Conservation (phyloP, 1,139 yeast species). For the Protomyces gravidus region DNA sequence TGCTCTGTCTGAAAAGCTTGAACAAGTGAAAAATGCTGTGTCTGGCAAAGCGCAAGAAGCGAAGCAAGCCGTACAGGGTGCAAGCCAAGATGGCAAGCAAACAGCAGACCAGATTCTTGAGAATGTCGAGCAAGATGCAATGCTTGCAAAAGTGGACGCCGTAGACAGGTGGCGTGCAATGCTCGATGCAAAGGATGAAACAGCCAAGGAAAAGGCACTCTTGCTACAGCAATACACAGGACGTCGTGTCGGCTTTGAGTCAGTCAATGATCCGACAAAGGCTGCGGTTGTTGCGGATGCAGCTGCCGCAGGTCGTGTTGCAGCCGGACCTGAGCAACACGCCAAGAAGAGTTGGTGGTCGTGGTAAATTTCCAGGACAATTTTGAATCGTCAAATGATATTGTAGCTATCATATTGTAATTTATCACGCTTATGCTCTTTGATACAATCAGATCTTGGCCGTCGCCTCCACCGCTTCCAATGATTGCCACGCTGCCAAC, state of each 20-base stretch:
- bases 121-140: constrained; percentile 12
- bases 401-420: too few species aligned
- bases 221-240: constrained; percentile 3
- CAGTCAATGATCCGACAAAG: constrained; percentile 18
- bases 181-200: constrained; percentile 10
- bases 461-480: neutral
- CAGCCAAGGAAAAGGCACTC: constrained; percentile 4
- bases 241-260: constrained; percentile 18
- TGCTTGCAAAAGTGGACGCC: constrained; percentile 1
- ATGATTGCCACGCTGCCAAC: constrained; percentile 29
- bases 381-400: too few species aligned
- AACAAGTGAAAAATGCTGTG: neutral
- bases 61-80: neutral
- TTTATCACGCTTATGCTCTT: too few species aligned
- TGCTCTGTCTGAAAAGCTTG: constrained; percentile 3
- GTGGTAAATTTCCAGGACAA: neutral
- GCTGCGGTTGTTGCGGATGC: neutral
- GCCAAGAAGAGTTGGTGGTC: constrained; percentile 1
- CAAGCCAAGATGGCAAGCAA: neutral
- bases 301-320: neutral
- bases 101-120: neutral
- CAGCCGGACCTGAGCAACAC: neutral
- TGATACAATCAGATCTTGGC: too few species aligned
- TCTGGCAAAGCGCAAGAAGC: neutral
- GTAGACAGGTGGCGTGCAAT: constrained; percentile 2